These are phyloP conservation scores for Priceomyces haplophilus DNA, from an alignment of 805 yeast genomes.

Conservation along the genomic window DNA sequence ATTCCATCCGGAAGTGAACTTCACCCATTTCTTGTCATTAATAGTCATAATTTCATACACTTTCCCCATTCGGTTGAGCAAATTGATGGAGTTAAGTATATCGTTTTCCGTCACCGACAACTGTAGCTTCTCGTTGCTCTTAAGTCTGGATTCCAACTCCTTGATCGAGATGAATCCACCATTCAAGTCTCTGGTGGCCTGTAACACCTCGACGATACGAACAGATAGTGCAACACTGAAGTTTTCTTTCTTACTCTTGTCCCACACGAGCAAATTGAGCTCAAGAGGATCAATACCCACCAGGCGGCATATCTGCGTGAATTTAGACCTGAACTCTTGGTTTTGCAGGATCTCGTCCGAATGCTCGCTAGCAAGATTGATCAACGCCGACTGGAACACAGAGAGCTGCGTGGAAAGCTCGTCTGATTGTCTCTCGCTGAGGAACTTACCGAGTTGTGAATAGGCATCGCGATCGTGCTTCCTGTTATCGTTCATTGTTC, in stretches of 20 bases:
- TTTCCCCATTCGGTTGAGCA: conserved; percentile 58
- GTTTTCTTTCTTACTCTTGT: conserved; percentile 41
- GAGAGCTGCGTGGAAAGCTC: conserved; percentile 68
- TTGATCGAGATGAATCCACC: conserved; percentile 77
- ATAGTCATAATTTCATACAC: conserved; percentile 66
- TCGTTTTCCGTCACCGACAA: conserved; percentile 45
- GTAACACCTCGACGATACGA: conserved; percentile 72
- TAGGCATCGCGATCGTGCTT: conserved; percentile 31
- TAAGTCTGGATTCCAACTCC: conserved; percentile 30
- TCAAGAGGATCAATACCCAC: conserved; percentile 83
- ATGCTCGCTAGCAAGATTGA: conserved; percentile 73
- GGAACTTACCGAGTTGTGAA: conserved; percentile 47
- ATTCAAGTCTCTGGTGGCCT: conserved; percentile 63
- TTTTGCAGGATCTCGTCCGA: conserved; percentile 63
- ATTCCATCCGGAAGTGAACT: conserved; percentile 25
- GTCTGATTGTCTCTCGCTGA: conserved; percentile 53
- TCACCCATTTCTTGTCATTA: conserved; percentile 53
- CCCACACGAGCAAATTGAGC: conserved; percentile 25
- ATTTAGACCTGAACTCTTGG: conserved; percentile 63
- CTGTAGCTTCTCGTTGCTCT: conserved; percentile 27
- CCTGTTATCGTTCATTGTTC: conserved; percentile 1
- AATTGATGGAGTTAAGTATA: conserved; percentile 51
- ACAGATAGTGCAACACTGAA: conserved; percentile 68
- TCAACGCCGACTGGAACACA: conserved; percentile 72
- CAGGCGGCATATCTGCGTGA: conserved; percentile 70